phyloP scores from a whole-genome alignment of 345 rosid genomes.

The Adansonia digitata region DNA sequence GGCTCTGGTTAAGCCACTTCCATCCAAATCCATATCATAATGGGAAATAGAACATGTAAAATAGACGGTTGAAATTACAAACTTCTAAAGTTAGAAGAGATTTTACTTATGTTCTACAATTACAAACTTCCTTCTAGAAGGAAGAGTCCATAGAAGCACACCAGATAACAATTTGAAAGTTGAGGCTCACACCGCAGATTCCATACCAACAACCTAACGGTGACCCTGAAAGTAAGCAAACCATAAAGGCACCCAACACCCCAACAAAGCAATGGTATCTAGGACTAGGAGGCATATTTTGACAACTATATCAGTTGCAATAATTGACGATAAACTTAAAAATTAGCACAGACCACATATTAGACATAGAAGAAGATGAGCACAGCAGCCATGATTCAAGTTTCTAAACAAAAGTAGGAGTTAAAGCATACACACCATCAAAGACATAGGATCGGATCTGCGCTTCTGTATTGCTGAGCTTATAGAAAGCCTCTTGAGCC shows the following conservation, averaged over 20 bases:
- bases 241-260: not conserved
- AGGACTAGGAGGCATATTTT: not conserved
- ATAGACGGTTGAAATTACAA: not conserved
- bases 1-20: not conserved
- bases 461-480: slow-evolving; percentile 41
- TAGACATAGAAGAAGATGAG: not conserved
- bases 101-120: not conserved
- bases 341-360: not conserved
- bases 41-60: not conserved
- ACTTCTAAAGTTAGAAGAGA: not conserved
- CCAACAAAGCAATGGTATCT: not conserved
- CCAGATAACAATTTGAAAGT: not conserved
- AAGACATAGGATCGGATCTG: slow-evolving; percentile 52
- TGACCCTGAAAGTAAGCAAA: not conserved
- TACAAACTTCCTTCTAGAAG: not conserved
- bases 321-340: not conserved
- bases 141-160: not conserved
- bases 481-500: slow-evolving; percentile 49
- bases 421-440: slow-evolving; percentile 27
- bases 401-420: not conserved
- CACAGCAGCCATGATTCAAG: not conserved
- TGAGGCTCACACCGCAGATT: not conserved
- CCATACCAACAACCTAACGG: not conserved
- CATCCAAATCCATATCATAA: not conserved
- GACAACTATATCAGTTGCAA: not conserved